Conservation (phyloP, 257 asterid genomes). For the Apocynum venetum region DNA sequence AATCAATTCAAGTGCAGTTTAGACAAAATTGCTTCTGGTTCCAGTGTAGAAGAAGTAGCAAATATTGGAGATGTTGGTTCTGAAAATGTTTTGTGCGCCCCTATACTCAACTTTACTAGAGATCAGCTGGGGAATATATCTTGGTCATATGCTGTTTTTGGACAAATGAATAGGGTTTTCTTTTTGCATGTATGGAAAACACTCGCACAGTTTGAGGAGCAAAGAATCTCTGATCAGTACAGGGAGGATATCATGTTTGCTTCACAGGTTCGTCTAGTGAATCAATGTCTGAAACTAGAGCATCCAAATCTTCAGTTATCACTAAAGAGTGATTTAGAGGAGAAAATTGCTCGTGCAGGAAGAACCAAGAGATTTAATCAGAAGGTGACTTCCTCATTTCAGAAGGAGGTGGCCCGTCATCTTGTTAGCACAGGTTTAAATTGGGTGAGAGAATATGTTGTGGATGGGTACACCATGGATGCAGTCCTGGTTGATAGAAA, state of each 20-base stretch:
- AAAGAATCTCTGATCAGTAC: slow-evolving; percentile 53
- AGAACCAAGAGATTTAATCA: slow-evolving; percentile 74
- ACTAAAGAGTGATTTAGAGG: slow-evolving; percentile 54
- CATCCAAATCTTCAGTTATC: slow-evolving; percentile 53
- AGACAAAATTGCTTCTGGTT: slow-evolving; percentile 24
- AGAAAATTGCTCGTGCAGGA: slow-evolving; percentile 55
- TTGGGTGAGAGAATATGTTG: slow-evolving; percentile 72
- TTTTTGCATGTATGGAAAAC: slow-evolving; percentile 61
- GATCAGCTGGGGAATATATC: slow-evolving; percentile 75
- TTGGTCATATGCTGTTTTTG: slow-evolving; percentile 94
- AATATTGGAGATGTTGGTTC: slow-evolving; percentile 11
- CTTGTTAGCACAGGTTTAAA: slow-evolving; percentile 88
- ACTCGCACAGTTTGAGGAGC: slow-evolving; percentile 56
- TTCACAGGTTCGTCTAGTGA: slow-evolving; percentile 76
- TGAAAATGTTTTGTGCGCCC: slow-evolving; percentile 16
- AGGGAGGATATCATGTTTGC: slow-evolving; percentile 79
- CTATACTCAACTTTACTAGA: slow-evolving; percentile 45
- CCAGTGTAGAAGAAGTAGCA: slow-evolving; percentile 28
- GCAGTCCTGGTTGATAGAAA: slow-evolving; percentile 67
- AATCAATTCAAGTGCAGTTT: slow-evolving; percentile 41
- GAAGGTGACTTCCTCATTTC: slow-evolving; percentile 83
- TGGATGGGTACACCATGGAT: slow-evolving; percentile 87
- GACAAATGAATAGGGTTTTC: slow-evolving; percentile 51
- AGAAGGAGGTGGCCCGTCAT: slow-evolving; percentile 87
- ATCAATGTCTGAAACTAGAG: slow-evolving; percentile 72